Percentiles rank a stretch among this genome's conserved stretches.
Evolutionary conservation across 306 rosid species (phyloP).

Genomic region (Canavalia ensiformis): DNA sequence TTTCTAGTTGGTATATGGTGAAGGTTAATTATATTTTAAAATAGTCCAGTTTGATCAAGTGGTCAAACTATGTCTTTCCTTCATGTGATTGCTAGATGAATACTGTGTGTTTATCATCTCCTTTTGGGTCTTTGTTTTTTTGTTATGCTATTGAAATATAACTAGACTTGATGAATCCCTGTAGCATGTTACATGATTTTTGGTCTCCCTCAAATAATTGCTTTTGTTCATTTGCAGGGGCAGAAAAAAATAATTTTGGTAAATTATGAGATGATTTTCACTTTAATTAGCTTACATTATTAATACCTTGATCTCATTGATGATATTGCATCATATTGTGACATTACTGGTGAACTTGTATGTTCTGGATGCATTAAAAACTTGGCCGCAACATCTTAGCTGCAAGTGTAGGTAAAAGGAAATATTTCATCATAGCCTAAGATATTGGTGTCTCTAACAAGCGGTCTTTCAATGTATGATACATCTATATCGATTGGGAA

Average conservation of each 20-base stretch:
- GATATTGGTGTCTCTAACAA: not conserved
- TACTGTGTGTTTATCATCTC: conserved; percentile 20
- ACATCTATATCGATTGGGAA: no score
- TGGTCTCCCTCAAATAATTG: not conserved
- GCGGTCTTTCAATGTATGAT: no score
- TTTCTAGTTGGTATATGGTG: not conserved
- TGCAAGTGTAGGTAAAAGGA: not conserved
- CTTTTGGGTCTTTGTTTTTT: not conserved
- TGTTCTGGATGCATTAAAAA: not conserved
- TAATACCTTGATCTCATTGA: not conserved
- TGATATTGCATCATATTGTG: not conserved
- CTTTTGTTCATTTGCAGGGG: conserved; percentile 8
- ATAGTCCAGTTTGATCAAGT: conserved; percentile 19
- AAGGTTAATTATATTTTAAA: not conserved
- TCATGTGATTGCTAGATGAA: conserved; percentile 21
- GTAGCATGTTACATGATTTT: not conserved
- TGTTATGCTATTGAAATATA: not conserved
- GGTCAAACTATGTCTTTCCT: conserved; percentile 1
- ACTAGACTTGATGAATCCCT: not conserved
- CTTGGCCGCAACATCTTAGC: not conserved
- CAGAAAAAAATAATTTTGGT: conserved; percentile 16
- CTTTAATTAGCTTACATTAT: not conserved
- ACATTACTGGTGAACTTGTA: not conserved
- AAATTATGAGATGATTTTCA: not conserved
- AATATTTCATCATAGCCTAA: not conserved